A percentile compares a stretch with the other conserved stretches of the same genome.
Evolutionary conservation across 495 filamentous ascomycete genomes (phyloP).

Genomic region (Cladorrhinum samala): DNA sequence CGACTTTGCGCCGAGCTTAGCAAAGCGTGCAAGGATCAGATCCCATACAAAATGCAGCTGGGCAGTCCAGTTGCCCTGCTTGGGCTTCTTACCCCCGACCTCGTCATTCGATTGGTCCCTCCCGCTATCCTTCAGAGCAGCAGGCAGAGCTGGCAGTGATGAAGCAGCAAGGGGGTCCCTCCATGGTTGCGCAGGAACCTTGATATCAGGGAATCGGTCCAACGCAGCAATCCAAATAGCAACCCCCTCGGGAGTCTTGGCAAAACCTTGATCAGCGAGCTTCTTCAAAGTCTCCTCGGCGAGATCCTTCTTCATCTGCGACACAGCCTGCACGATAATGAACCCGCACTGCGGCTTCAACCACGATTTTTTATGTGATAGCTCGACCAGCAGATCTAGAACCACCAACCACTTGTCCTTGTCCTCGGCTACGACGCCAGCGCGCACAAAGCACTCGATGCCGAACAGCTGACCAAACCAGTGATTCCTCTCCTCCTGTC

Average conservation of each 20-base stretch:
- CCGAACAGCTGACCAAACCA: constrained; percentile 83
- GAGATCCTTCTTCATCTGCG: constrained; percentile 45
- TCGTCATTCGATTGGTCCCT: constrained; percentile 45
- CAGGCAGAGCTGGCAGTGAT: constrained; percentile 58
- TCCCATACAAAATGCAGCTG: constrained; percentile 88
- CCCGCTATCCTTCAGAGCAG: constrained; percentile 73
- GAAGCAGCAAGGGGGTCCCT: constrained; percentile 61
- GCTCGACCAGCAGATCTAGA: constrained; percentile 51
- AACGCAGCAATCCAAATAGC: constrained; percentile 75
- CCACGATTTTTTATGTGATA: constrained; percentile 70
- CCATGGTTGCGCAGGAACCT: constrained; percentile 67
- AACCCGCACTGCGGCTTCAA: constrained; percentile 80
- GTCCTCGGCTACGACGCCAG: constrained; percentile 59
- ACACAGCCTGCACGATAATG: constrained; percentile 52
- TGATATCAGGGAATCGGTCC: constrained; percentile 56
- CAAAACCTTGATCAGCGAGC: constrained; percentile 56
- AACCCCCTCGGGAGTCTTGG: constrained; percentile 76
- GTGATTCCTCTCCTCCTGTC: constrained; percentile 80
- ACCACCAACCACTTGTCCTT: constrained; percentile 56
- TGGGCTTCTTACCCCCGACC: constrained; percentile 32
- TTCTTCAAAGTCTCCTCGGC: constrained; percentile 56
- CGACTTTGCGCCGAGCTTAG: constrained; percentile 27
- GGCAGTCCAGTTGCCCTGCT: constrained; percentile 63
- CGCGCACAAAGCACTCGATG: constrained; percentile 74
- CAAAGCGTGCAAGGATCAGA: constrained; percentile 54